Conservation (phyloP, 495 filamentous ascomycete genomes). For the Neurospora sublineolata region DNA sequence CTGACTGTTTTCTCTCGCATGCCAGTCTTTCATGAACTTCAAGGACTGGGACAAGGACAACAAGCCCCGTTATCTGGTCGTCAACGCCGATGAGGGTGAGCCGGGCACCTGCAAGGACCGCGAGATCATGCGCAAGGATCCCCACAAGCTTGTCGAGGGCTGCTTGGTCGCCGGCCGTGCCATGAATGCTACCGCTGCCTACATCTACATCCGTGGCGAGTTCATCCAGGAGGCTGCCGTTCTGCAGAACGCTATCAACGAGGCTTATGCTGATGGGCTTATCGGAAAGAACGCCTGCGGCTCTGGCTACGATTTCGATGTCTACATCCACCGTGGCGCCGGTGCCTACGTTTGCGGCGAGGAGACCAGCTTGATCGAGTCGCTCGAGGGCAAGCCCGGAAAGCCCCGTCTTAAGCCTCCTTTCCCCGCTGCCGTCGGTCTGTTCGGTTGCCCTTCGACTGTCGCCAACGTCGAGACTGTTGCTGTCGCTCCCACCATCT, state of each 20-base stretch:
- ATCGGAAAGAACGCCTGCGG: slow-evolving; percentile 98
- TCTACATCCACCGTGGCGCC: slow-evolving; percentile 92
- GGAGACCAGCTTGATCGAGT: slow-evolving; percentile 95
- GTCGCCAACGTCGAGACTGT: slow-evolving; percentile 97
- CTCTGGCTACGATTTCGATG: slow-evolving; percentile 93
- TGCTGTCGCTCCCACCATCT: slow-evolving; percentile 90
- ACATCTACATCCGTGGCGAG: slow-evolving; percentile 98
- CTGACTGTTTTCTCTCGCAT: slow-evolving; percentile 13
- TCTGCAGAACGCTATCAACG: slow-evolving; percentile 88
- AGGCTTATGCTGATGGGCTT: slow-evolving; percentile 84
- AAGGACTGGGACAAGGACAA: slow-evolving; percentile 98
- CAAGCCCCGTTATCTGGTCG: slow-evolving; percentile 89
- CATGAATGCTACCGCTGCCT: slow-evolving; percentile 96
- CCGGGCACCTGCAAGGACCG: slow-evolving; percentile 98
- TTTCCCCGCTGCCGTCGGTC: slow-evolving; percentile 91
- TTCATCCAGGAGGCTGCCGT: slow-evolving; percentile 96
- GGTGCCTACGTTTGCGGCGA: slow-evolving; percentile 97
- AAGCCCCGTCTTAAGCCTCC: slow-evolving; percentile 98
- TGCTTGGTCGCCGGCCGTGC: slow-evolving; percentile 92
- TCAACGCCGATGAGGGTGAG: slow-evolving; percentile 98
- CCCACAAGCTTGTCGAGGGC: slow-evolving; percentile 95
- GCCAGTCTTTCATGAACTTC: slow-evolving; percentile 97
- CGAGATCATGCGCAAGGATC: slow-evolving; percentile 99
- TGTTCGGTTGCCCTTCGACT: slow-evolving; percentile 95
- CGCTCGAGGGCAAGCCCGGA: slow-evolving; percentile 93